Evolutionary conservation across 768 basidiomycete genomes (phyloP), one percentile per base, ranked within the genome.

Genomic region (Sistotremastrum niveocremeum): DNA sequence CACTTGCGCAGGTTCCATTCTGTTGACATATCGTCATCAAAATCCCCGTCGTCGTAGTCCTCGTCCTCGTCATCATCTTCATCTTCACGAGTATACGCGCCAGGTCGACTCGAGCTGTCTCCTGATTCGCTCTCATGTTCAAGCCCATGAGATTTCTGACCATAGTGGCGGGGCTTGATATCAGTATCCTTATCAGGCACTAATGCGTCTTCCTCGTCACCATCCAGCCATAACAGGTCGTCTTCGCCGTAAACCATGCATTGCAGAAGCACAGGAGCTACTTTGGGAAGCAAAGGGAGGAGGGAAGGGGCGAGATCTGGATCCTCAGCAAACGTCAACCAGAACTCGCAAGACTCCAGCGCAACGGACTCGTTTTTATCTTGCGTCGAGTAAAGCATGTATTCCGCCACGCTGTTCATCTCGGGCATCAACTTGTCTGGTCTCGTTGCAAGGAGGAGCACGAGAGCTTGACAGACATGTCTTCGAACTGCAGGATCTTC

Each of bases 1-100:
- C 95, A 99, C 67, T 99, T 99, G 51, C 95, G 76, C 50, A 98
- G 69, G 65, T 98, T 99, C 95, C 95, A 99, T 60, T 98, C 93
- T 2, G 94, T 94, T 7, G 86, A 84, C 73, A 88, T 85, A 59
- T 97, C 95, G 49, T 98, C 95, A 9, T 90, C 90, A 54, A 94
- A 93, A 48, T 93, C 89, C 39, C 88, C 83, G 49, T 89, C 84
- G 52, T 90, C 83, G 52, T 81, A 70, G 54, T 93, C 80, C 50
- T 87, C 79, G 49, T 91, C 84, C 3, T 93, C 88, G 2, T 93
- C 86, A 0, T 89, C 86, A 44, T 93, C 89, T 0, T 80, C 81
- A 52, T 89, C 84, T 58, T 89, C 89, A 54, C 86, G 81, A 20
- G 83, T 87, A 48, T 84, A 88, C 7, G 77, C 82, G 20, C 83